A percentile compares a stretch with the other conserved stretches of the same genome.
These are phyloP conservation scores for Fragilariopsis cylindrus DNA, from an alignment of 108 stramenopile species.

Conservation along the genomic window DNA sequence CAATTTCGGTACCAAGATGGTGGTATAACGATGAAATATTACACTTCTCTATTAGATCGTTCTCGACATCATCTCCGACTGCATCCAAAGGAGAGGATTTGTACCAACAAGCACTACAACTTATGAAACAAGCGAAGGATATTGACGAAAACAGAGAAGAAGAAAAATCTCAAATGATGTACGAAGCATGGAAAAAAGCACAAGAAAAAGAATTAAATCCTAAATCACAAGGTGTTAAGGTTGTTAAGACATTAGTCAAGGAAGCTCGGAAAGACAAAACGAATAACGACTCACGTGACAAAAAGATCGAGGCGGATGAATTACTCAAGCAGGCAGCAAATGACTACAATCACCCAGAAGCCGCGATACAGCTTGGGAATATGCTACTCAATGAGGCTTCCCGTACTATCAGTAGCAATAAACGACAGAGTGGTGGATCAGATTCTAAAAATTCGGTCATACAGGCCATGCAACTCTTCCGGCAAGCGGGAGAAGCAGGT, in stretches of 20 bases:
- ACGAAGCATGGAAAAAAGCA: conserved; percentile 50
- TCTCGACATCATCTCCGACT: no score
- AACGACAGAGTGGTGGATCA: not conserved
- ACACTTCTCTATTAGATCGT: no score
- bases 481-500: conserved; percentile 52
- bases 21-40: no score
- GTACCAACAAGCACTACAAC: conserved; percentile 49
- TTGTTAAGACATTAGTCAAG: conserved; percentile 69
- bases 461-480: conserved; percentile 51
- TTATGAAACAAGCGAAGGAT: conserved; percentile 37
- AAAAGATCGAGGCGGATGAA: conserved; percentile 20
- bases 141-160: conserved; percentile 38
- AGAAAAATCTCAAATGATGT: conserved; percentile 43
- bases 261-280: conserved; percentile 43
- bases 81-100: not conserved
- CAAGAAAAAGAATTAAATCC: conserved; percentile 26
- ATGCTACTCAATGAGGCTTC: conserved; percentile 42
- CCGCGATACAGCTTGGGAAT: conserved; percentile 68
- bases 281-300: conserved; percentile 2
- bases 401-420: not conserved
- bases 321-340: conserved; percentile 63
- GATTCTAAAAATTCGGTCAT: not conserved
- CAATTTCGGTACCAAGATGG: no score
- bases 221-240: conserved; percentile 56
- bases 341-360: conserved; percentile 53